Base-by-base conservation (phyloP, 768 basidiomycete genomes). In the Termitomyces sp. region DNA sequence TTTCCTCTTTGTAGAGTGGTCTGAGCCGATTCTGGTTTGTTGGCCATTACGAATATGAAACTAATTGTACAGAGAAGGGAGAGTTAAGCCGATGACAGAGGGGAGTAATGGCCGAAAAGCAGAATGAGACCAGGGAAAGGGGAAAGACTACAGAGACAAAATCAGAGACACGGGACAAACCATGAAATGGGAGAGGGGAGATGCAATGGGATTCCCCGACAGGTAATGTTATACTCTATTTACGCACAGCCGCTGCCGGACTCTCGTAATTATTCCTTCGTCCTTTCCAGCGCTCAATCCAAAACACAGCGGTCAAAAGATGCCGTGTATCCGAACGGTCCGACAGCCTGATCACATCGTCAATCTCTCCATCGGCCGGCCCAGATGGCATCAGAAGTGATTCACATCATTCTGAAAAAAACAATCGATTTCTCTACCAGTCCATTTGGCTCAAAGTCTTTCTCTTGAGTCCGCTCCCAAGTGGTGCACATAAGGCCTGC, bases 1-100 rank as follows among this genome's bases (percentile, higher is more conserved):
- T 86, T 87, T 38, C 86, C 86, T 64, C 86, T 75, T 73, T 87
- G 86, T 23, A 88, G 72, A 62, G 85, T 78, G 46, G 71, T 69
- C 58, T 76, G 71, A 43, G 65, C 69, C 56, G 72, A 71, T 56
- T 76, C 75, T 48, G 75, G 73, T 69, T 80, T 81, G 67, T 80
- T 81, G 69, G 79, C 77, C 80, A 82, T 83, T 73, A 76, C 66
- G 63, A 68, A 73, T 69, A 65, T 63, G 62, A 66, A 70, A 70
- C 67, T 72, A 73, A 71, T 72, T 66, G 58, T 64, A 71, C 67
- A 68, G 65, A 64, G 64, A 58, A 58, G 61, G 67, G 59, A 60
- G 48, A 58, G 63, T 67, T 59, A 64, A 48, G 40, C 58, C 50
- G 58, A 57, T 41, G 53, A 61, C 62, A 59, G 67, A 69, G 67